Percentiles rank a stretch among this genome's conserved stretches.
Evolutionary conservation across 345 rosid species (phyloP).

Genomic region (Chamaenerion angustifolium): DNA sequence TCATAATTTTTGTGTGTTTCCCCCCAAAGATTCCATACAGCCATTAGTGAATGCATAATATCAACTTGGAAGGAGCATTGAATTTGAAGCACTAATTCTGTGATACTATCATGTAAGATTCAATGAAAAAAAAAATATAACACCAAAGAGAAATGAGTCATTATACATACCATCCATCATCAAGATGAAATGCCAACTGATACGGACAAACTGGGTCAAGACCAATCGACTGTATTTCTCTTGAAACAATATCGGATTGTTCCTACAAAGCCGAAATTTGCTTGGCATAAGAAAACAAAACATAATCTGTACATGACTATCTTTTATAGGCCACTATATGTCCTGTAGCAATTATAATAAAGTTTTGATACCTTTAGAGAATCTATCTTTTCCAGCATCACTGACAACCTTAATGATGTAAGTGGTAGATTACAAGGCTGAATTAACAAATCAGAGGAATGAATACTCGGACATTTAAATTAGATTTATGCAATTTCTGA

Average conservation of each 20-base stretch:
- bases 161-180: conserved; percentile 80
- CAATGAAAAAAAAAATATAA: too few species aligned
- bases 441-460: conserved; percentile 4
- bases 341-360: too few species aligned
- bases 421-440: conserved; percentile 48
- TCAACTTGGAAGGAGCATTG: too few species aligned
- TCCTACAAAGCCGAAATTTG: conserved; percentile 33
- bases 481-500: neutral
- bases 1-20: too few species aligned
- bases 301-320: too few species aligned
- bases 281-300: neutral
- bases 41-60: too few species aligned
- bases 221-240: conserved; percentile 70
- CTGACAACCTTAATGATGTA: conserved; percentile 43
- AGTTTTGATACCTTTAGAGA: conserved; percentile 40
- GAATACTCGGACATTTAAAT: neutral
- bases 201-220: conserved; percentile 68
- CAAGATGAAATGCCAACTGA: conserved; percentile 88
- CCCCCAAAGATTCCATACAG: too few species aligned
- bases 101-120: too few species aligned
- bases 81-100: neutral
- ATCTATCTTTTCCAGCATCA: conserved; percentile 50
- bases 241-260: conserved; percentile 66
- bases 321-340: too few species aligned
- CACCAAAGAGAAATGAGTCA: conserved; percentile 3